A percentile compares a stretch with the other conserved stretches of the same genome.
phyloP scores from a whole-genome alignment of 106 monocot genomes.

The Dactylorhiza incarnata region DNA sequence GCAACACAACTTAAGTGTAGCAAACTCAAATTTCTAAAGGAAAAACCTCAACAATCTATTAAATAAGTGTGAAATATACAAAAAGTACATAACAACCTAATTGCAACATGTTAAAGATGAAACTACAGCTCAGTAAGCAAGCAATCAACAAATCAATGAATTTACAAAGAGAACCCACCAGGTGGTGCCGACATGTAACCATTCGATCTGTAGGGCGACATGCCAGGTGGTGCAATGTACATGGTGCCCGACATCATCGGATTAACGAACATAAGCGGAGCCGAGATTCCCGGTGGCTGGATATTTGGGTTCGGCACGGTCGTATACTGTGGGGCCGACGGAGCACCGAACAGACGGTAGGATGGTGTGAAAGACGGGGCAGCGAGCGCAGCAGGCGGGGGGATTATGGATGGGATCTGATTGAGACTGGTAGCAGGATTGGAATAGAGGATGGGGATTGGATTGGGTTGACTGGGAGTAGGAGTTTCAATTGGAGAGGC shows the following conservation, averaged over 20 bases:
- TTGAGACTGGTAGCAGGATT: slow-evolving; percentile 15
- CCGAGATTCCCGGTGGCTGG: slow-evolving; percentile 48
- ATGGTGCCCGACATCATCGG: slow-evolving; percentile 9
- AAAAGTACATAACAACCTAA: neutral
- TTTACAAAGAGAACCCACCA: slow-evolving; percentile 48
- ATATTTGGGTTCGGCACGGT: slow-evolving; percentile 25
- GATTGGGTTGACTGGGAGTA: slow-evolving; percentile 10
- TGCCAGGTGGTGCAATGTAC: slow-evolving; percentile 12
- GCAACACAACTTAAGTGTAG: neutral
- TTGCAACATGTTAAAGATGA: neutral
- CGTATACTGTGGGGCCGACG: slow-evolving; percentile 26
- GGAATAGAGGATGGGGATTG: neutral
- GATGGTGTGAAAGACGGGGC: slow-evolving; percentile 50
- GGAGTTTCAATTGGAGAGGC: slow-evolving; percentile 14
- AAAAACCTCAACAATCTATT: no score
- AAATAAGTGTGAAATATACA: no score
- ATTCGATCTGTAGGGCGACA: slow-evolving; percentile 27
- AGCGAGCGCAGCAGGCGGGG: slow-evolving; percentile 29
- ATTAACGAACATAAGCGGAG: neutral
- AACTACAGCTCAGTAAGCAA: neutral
- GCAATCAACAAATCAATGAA: neutral
- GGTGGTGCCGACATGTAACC: slow-evolving; percentile 38
- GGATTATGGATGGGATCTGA: slow-evolving; percentile 6
- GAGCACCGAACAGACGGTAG: slow-evolving; percentile 45
- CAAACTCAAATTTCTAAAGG: neutral